These are phyloP conservation scores for Magnusiomyces starmeri DNA, from an alignment of 1,139 yeast genomes.

Conservation along the genomic window DNA sequence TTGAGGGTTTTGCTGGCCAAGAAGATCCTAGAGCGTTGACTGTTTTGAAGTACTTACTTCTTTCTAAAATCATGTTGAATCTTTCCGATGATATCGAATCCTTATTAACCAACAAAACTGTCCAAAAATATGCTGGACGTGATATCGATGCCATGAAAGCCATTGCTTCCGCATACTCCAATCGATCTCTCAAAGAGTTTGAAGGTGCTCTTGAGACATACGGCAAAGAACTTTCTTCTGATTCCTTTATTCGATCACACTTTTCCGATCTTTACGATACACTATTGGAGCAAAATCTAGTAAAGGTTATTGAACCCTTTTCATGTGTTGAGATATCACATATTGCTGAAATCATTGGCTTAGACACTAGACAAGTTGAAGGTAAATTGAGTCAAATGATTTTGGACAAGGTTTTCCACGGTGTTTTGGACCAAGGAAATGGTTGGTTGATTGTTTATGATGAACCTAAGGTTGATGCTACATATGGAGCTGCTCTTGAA, in stretches of 20 bases:
- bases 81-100: constrained; percentile 77
- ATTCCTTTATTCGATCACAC: constrained; percentile 84
- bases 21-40: constrained; percentile 60
- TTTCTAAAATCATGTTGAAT: constrained; percentile 90
- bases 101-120: constrained; percentile 71
- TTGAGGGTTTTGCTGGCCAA: constrained; percentile 68
- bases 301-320: constrained; percentile 92
- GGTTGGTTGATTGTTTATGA: constrained; percentile 94
- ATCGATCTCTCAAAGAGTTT: constrained; percentile 85
- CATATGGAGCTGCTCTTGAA: constrained; percentile 82
- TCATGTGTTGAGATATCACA: constrained; percentile 89
- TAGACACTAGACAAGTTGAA: constrained; percentile 84
- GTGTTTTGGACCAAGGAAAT: constrained; percentile 95
- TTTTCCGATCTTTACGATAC: constrained; percentile 91
- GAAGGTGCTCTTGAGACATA: constrained; percentile 70
- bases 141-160: constrained; percentile 89
- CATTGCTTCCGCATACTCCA: constrained; percentile 80
- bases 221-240: constrained; percentile 71
- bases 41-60: constrained; percentile 83
- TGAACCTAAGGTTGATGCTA: constrained; percentile 80
- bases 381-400: constrained; percentile 96
- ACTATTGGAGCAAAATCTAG: constrained; percentile 82
- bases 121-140: constrained; percentile 67
- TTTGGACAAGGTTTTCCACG: constrained; percentile 85
- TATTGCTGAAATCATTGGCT: constrained; percentile 79